A percentile compares a stretch with the other conserved stretches of the same genome.
phyloP scores from a whole-genome alignment of 108 stramenopile species.

The Skeletonema menzelii region DNA sequence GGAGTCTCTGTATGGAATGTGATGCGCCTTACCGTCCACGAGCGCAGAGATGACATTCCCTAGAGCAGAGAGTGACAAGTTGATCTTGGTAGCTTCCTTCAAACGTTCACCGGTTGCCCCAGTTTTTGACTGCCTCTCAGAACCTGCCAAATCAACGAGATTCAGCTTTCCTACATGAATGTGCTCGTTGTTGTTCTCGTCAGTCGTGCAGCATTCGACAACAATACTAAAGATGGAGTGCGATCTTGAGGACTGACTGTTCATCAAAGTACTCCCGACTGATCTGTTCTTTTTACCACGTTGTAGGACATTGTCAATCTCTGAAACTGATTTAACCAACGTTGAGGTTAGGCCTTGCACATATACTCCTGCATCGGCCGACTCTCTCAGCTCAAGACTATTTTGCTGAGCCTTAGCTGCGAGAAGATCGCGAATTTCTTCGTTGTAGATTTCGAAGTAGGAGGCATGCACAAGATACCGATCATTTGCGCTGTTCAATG shows the following conservation, averaged over 20 bases:
- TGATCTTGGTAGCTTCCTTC: conserved; percentile 94
- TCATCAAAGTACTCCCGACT: conserved; percentile 92
- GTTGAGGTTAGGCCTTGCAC: conserved; percentile 83
- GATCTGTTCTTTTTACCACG: conserved; percentile 85
- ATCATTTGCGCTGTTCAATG: conserved; percentile 60
- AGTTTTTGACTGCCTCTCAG: conserved; percentile 95
- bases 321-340: conserved; percentile 75
- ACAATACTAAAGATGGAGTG: conserved; percentile 89
- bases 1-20: conserved; percentile 98
- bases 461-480: conserved; percentile 92
- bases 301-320: conserved; percentile 86
- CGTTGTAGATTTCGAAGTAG: conserved; percentile 99
- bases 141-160: conserved; percentile 97
- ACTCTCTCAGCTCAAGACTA: conserved; percentile 77
- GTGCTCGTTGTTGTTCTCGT: conserved; percentile 54
- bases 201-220: conserved; percentile 52
- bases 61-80: conserved; percentile 94
- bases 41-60: conserved; percentile 98
- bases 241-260: conserved; percentile 84
- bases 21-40: conserved; percentile 91
- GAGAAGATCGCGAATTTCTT: conserved; percentile 96
- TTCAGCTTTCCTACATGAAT: conserved; percentile 95
- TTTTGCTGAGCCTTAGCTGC: conserved; percentile 48
- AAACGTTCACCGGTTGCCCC: conserved; percentile 94
- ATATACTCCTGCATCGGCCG: conserved; percentile 78